These are phyloP conservation scores for Saccharomycopsis selenospora DNA, from an alignment of 805 yeast species.

Conservation along the genomic window DNA sequence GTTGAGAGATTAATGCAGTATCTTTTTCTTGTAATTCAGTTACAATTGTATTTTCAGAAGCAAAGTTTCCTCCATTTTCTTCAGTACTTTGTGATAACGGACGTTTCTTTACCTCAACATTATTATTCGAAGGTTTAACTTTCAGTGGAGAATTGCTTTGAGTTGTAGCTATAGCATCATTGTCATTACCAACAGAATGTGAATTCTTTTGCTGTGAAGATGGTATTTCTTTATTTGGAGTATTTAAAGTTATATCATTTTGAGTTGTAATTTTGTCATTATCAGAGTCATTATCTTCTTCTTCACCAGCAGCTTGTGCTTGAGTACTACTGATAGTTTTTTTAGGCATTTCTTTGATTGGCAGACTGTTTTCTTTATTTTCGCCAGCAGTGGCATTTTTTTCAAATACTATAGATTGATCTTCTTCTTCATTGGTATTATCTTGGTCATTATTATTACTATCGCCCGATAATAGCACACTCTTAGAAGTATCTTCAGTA, in stretches of 20 bases:
- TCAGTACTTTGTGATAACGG: neutral
- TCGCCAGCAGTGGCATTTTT: no score
- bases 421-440: no score
- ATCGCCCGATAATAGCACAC: no score
- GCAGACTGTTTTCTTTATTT: neutral
- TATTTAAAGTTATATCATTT: no score
- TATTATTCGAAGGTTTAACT: neutral
- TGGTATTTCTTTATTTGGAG: no score
- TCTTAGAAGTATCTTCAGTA: no score
- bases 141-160: no score
- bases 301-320: neutral
- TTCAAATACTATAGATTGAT: neutral
- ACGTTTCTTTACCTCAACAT: neutral
- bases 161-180: no score
- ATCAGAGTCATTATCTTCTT: neutral
- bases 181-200: no score
- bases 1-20: neutral
- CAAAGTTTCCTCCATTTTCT: neutral
- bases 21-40: neutral
- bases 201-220: no score
- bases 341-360: neutral
- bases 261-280: no score
- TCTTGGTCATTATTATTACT: no score
- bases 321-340: neutral
- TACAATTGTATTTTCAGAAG: neutral